Conservation (phyloP, 768 basidiomycete genomes). For the Lanmaoa pseudosensibilis region DNA sequence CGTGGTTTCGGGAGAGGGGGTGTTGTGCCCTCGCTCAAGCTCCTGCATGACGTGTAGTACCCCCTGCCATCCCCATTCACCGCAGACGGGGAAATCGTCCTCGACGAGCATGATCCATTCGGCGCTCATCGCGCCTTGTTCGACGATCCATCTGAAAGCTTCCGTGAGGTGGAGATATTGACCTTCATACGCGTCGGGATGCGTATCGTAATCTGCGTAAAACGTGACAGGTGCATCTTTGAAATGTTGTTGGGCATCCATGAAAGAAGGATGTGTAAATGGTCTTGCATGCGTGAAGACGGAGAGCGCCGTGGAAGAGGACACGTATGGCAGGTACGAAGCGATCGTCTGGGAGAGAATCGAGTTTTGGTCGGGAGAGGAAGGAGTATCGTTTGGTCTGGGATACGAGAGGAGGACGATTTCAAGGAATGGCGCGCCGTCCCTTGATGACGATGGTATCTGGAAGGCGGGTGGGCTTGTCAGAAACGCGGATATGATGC, state of each 20-base stretch:
- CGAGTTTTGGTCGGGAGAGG: conserved; percentile 13
- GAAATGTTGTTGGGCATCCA: conserved; percentile 26
- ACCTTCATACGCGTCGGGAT: conserved; percentile 22
- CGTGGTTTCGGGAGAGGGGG: conserved; percentile 10
- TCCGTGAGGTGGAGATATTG: conserved; percentile 45
- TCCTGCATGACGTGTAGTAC: conserved; percentile 34
- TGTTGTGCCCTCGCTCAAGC: conserved; percentile 24
- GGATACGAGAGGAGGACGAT: conserved; percentile 43
- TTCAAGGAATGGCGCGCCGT: conserved; percentile 35
- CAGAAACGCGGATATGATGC: conserved; percentile 1
- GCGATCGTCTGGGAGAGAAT: conserved; percentile 39
- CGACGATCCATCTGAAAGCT: conserved; percentile 38
- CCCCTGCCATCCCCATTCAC: conserved; percentile 36
- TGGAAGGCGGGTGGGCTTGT: neutral
- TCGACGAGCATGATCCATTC: conserved; percentile 47
- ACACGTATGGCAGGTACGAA: conserved; percentile 38
- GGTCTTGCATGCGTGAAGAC: conserved; percentile 39
- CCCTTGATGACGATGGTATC: conserved; percentile 17
- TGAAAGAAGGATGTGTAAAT: conserved; percentile 34
- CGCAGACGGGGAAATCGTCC: conserved; percentile 46
- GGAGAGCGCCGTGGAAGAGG: conserved; percentile 32
- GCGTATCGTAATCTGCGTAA: conserved; percentile 32
- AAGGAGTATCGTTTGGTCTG: conserved; percentile 33
- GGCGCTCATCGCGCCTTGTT: conserved; percentile 19
- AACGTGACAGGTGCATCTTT: conserved; percentile 24